Percentiles rank a stretch among this genome's conserved stretches.
phyloP scores from a whole-genome alignment of 192 early-diverging fungal species.

The Coemansia sp. region DNA sequence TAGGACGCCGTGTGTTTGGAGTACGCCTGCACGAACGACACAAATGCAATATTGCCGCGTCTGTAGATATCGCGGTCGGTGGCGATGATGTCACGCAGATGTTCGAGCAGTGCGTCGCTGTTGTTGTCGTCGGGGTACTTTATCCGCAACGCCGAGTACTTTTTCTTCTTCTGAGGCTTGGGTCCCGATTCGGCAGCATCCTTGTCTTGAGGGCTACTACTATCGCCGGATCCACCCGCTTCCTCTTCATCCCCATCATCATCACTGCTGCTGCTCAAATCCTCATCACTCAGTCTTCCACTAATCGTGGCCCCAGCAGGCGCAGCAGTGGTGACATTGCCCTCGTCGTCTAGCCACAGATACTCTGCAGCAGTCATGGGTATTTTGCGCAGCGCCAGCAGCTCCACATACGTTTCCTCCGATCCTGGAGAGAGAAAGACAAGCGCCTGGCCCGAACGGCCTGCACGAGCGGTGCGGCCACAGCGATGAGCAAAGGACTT shows the following conservation, averaged over 20 bases:
- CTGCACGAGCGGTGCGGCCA: slow-evolving; percentile 89
- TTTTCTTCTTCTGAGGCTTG: slow-evolving; percentile 15
- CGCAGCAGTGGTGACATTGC: slow-evolving; percentile 14
- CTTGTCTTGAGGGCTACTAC: neutral
- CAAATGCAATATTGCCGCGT: slow-evolving; percentile 80
- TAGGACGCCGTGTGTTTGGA: slow-evolving; percentile 90
- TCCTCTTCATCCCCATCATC: slow-evolving; percentile 11
- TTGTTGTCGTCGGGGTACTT: slow-evolving; percentile 50
- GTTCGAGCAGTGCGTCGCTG: slow-evolving; percentile 57
- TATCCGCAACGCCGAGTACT: slow-evolving; percentile 46
- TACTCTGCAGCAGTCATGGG: slow-evolving; percentile 63
- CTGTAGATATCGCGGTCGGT: slow-evolving; percentile 81
- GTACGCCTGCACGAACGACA: slow-evolving; percentile 88
- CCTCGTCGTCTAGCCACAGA: slow-evolving; percentile 47
- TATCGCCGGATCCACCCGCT: neutral
- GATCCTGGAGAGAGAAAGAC: slow-evolving; percentile 78
- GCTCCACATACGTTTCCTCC: slow-evolving; percentile 90
- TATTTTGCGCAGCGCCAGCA: slow-evolving; percentile 86
- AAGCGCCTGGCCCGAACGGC: slow-evolving; percentile 79
- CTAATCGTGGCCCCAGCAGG: slow-evolving; percentile 29
- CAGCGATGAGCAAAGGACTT: slow-evolving; percentile 95
- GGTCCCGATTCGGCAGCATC: no score
- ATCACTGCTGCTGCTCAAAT: slow-evolving; percentile 17
- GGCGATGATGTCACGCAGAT: slow-evolving; percentile 59
- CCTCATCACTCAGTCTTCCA: slow-evolving; percentile 2